Evolutionary conservation across 2,329 filamentous ascomycete species (phyloP).

Genomic region (Botrytis deweyae): DNA sequence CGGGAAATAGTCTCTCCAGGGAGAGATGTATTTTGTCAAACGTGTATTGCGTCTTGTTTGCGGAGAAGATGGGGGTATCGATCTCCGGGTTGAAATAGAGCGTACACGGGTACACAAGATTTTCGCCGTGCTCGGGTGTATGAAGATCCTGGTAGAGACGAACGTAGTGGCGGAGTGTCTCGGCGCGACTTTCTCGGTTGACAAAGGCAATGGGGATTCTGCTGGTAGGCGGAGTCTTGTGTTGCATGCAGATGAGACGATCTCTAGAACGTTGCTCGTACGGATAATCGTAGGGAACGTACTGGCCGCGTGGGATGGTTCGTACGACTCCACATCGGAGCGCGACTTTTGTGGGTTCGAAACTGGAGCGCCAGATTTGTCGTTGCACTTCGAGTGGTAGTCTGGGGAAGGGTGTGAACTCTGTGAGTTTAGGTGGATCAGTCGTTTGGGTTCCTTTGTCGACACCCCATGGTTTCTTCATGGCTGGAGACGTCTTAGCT

Average conservation of each 20-base stretch:
- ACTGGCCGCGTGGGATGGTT: background rate
- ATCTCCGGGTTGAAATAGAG: background rate
- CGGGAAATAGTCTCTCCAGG: background rate
- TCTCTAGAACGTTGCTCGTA: background rate
- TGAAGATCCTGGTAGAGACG: background rate
- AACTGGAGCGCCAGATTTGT: background rate
- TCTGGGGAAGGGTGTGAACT: background rate
- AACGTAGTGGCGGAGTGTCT: background rate
- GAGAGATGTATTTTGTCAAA: background rate
- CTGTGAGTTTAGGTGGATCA: background rate
- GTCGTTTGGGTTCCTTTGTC: background rate
- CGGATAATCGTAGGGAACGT: background rate
- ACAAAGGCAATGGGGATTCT: background rate
- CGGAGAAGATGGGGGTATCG: background rate
- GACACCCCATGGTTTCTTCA: background rate
- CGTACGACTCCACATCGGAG: background rate
- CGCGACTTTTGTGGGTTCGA: background rate
- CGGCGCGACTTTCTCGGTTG: background rate
- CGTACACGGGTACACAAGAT: background rate
- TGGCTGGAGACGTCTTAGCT: background rate
- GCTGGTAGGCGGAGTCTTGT: background rate
- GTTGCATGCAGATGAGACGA: background rate
- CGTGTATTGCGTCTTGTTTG: background rate
- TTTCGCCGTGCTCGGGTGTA: background rate
- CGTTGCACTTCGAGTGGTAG: background rate